Conservation (phyloP, 257 asterid species). For the Solanum neorickii region DNA sequence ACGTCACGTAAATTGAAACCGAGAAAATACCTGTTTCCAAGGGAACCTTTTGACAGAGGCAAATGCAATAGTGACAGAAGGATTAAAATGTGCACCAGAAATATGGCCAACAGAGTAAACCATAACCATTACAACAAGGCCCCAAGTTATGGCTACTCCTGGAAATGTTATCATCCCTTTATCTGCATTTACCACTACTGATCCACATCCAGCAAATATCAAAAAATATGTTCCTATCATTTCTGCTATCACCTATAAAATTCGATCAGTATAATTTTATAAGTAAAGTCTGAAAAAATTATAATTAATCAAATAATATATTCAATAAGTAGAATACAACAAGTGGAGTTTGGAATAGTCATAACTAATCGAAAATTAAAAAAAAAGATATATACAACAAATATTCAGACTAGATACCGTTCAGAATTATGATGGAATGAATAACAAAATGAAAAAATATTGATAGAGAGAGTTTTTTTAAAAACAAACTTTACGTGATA, state of each 20-base stretch:
- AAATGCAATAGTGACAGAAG: conserved; percentile 30
- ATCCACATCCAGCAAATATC: conserved; percentile 30
- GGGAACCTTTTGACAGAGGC: conserved; percentile 26
- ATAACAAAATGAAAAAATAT: neutral
- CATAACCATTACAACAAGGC: conserved; percentile 29
- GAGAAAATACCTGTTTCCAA: conserved; percentile 19
- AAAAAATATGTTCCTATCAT: conserved; percentile 22
- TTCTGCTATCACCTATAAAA: conserved; percentile 20
- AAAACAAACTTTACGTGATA: neutral
- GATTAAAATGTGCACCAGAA: conserved; percentile 30
- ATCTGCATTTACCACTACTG: conserved; percentile 18
- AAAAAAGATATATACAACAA: neutral
- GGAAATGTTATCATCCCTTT: conserved; percentile 18
- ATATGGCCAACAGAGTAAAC: conserved; percentile 28
- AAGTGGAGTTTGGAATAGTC: neutral
- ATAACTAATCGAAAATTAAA: neutral
- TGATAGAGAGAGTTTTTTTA: neutral
- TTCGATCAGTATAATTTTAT: neutral
- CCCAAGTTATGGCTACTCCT: conserved; percentile 30
- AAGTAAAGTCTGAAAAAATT: neutral
- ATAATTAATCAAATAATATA: neutral
- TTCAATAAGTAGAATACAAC: neutral
- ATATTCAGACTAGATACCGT: neutral
- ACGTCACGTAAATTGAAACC: neutral
- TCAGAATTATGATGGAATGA: fast-evolving